These are phyloP conservation scores for Fraxinus nigra DNA, from an alignment of 305 asterid genomes.

Conservation along the genomic window DNA sequence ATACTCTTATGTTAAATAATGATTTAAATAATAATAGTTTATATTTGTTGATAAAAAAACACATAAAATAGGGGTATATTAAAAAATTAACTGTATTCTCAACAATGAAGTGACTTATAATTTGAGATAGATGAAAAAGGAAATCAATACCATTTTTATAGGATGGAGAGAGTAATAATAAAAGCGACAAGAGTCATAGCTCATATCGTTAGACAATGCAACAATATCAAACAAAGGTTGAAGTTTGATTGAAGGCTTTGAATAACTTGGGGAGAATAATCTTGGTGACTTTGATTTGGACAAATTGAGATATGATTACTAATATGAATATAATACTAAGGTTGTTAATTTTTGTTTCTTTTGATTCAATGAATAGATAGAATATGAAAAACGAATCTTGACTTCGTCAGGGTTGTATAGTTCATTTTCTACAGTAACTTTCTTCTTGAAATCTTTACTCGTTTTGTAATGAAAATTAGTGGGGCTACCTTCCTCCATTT, in stretches of 20 bases:
- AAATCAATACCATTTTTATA: too few species aligned
- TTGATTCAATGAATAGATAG: neutral
- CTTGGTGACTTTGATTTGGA: neutral
- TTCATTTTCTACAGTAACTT: neutral
- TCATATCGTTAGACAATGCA: neutral
- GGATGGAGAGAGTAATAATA: neutral
- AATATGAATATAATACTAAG: neutral
- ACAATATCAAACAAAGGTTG: neutral
- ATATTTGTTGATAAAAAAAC: neutral
- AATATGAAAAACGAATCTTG: neutral
- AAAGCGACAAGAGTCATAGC: neutral
- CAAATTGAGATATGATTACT: neutral
- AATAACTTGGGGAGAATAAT: neutral
- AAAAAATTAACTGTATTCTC: too few species aligned
- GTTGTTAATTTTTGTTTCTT: neutral
- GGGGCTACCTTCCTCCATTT: neutral
- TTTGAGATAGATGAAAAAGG: neutral
- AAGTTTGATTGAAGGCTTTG: neutral
- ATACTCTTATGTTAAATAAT: too few species aligned
- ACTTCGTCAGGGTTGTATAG: neutral
- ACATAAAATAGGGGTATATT: too few species aligned
- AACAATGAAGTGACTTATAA: neutral
- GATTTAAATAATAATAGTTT: too few species aligned
- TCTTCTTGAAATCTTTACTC: neutral
- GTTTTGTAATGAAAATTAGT: neutral